phyloP scores from a whole-genome alignment of 2,329 filamentous ascomycete species.

The Meredithiella fracta region DNA sequence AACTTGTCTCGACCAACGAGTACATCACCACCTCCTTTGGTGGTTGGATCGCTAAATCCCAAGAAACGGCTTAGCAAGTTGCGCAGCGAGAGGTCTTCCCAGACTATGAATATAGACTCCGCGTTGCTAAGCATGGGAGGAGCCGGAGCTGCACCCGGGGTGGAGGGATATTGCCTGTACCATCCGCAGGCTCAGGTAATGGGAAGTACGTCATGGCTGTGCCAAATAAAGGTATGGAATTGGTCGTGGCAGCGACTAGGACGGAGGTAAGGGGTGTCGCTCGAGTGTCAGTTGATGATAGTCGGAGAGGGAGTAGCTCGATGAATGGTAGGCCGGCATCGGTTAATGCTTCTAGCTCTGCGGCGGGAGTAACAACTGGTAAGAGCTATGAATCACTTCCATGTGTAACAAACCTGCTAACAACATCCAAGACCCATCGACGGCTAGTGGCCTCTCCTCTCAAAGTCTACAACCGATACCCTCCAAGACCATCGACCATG shows the following conservation, averaged over 20 bases:
- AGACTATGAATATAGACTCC: slow-evolving; percentile 10
- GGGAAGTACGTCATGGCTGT: slow-evolving; percentile 10
- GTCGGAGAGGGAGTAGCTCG: background rate
- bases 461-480: background rate
- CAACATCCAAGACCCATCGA: background rate
- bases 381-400: background rate
- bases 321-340: background rate
- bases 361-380: background rate
- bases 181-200: slow-evolving; percentile 7
- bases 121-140: slow-evolving; percentile 14
- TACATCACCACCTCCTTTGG: background rate
- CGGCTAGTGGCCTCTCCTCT: background rate
- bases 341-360: background rate
- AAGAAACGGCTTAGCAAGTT: background rate
- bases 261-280: slow-evolving; percentile 12
- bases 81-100: background rate
- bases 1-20: background rate
- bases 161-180: slow-evolving; percentile 10
- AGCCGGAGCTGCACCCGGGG: slow-evolving; percentile 9
- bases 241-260: slow-evolving; percentile 5
- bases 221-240: slow-evolving; percentile 5
- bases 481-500: slow-evolving; percentile 20
- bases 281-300: slow-evolving; percentile 4
- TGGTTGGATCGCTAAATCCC: background rate
- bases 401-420: background rate